Percentiles rank a stretch among this genome's conserved stretches.
phyloP scores from a whole-genome alignment of 768 basidiomycete species.

The Lentinula sp. region DNA sequence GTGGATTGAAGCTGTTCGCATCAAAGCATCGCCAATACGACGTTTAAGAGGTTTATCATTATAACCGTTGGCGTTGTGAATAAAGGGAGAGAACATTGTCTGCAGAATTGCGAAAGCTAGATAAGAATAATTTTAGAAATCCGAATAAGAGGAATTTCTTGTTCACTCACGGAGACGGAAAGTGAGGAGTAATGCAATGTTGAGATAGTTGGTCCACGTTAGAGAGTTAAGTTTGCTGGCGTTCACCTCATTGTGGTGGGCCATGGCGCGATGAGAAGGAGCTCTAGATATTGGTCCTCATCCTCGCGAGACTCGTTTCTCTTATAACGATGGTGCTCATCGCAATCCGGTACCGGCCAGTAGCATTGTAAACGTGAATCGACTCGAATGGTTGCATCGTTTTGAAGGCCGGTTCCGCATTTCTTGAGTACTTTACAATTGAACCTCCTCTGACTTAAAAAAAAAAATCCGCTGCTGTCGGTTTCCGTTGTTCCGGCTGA shows the following conservation, averaged over 20 bases:
- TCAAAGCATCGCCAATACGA: not conserved
- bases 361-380: no score
- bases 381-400: no score
- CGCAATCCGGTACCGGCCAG: no score
- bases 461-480: no score
- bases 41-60: not conserved
- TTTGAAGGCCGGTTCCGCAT: no score
- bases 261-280: not conserved
- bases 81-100: not conserved
- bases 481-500: no score
- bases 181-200: not conserved
- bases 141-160: not conserved
- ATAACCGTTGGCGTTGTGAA: not conserved
- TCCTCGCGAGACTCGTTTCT: not conserved
- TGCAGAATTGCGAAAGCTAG: not conserved
- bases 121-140: not conserved
- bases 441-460: no score
- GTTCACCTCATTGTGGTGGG: not conserved
- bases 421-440: no score
- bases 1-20: not conserved
- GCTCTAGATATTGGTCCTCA: not conserved
- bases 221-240: not conserved
- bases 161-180: not conserved
- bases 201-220: not conserved
- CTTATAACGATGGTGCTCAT: no score